phyloP scores from a whole-genome alignment of 495 filamentous ascomycete genomes.

The Tuber magnatum region DNA sequence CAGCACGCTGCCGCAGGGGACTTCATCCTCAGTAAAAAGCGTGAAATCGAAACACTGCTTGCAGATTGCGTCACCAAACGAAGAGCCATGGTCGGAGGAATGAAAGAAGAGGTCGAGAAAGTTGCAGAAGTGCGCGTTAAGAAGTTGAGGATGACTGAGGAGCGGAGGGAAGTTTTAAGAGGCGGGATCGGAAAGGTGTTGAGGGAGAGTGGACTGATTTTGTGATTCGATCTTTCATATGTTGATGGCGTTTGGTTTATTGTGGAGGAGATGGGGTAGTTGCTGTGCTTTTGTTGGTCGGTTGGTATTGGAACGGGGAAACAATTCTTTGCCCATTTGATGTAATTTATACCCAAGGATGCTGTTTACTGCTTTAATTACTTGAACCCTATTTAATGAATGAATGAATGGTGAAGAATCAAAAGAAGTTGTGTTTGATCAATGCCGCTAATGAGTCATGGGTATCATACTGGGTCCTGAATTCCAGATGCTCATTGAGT shows the following conservation, averaged over 20 bases:
- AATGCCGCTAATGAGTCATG: not conserved
- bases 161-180: conserved; percentile 27
- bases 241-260: not conserved
- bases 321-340: not conserved
- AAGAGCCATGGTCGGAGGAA: conserved; percentile 56
- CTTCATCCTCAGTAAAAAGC: conserved; percentile 39
- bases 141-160: conserved; percentile 30
- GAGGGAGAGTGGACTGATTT: conserved; percentile 28
- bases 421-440: not conserved
- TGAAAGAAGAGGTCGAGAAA: conserved; percentile 54
- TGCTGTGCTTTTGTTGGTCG: not conserved
- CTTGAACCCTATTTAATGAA: not conserved
- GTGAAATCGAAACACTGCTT: conserved; percentile 81
- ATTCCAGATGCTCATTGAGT: not conserved
- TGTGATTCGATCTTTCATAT: not conserved
- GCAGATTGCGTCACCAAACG: conserved; percentile 51
- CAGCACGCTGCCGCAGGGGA: conserved; percentile 32
- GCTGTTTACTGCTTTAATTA: not conserved
- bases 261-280: not conserved
- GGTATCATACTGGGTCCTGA: not conserved
- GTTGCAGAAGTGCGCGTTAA: conserved; percentile 29
- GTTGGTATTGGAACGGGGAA: not conserved
- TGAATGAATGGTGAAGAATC: not conserved
- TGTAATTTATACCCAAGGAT: not conserved
- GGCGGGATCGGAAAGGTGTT: conserved; percentile 30